A percentile compares a stretch with the other conserved stretches of the same genome.
Evolutionary conservation across 2,329 filamentous ascomycete species (phyloP).

Genomic region (Monosporascus ibericus): DNA sequence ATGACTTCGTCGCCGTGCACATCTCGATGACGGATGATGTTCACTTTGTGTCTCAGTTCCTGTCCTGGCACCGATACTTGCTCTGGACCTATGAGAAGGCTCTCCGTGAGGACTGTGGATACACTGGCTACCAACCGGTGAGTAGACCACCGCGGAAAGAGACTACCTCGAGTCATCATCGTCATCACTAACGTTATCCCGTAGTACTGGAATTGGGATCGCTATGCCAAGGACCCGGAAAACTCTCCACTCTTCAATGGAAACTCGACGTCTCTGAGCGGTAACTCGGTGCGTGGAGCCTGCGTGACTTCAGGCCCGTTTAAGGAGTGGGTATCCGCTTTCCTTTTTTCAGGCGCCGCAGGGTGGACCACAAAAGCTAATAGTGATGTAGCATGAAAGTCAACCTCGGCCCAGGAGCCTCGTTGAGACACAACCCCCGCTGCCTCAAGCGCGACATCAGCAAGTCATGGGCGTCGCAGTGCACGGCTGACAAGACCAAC

Average conservation of each 20-base stretch:
- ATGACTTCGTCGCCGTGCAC: slow-evolving; percentile 23
- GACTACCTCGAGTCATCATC: slow-evolving; percentile 3
- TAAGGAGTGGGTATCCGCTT: slow-evolving; percentile 9
- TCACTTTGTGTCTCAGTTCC: slow-evolving; percentile 11
- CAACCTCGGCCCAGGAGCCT: slow-evolving; percentile 22
- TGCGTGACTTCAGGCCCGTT: slow-evolving; percentile 41
- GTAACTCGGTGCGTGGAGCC: slow-evolving; percentile 41
- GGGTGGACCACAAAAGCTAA: too few species aligned
- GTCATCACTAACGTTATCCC: too few species aligned
- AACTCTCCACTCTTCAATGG: slow-evolving; percentile 44
- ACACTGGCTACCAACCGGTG: slow-evolving; percentile 13
- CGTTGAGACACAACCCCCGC: slow-evolving; percentile 28
- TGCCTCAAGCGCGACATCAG: slow-evolving; percentile 20
- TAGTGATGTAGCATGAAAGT: slow-evolving; percentile 12
- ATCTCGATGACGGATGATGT: slow-evolving; percentile 14
- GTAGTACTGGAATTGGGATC: slow-evolving; percentile 38
- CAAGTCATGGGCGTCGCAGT: slow-evolving; percentile 1
- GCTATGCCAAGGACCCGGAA: slow-evolving; percentile 27
- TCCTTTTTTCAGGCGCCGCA: neutral
- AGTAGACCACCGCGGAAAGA: neutral
- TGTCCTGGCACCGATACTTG: slow-evolving; percentile 18
- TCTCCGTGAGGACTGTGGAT: slow-evolving; percentile 18
- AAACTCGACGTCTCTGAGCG: slow-evolving; percentile 34
- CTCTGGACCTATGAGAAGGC: slow-evolving; percentile 15
- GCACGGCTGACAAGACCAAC: slow-evolving; percentile 16